Evolutionary conservation across 345 rosid species (phyloP), one percentile per base, ranked within the genome.

Genomic region (Physaria fendleri): DNA sequence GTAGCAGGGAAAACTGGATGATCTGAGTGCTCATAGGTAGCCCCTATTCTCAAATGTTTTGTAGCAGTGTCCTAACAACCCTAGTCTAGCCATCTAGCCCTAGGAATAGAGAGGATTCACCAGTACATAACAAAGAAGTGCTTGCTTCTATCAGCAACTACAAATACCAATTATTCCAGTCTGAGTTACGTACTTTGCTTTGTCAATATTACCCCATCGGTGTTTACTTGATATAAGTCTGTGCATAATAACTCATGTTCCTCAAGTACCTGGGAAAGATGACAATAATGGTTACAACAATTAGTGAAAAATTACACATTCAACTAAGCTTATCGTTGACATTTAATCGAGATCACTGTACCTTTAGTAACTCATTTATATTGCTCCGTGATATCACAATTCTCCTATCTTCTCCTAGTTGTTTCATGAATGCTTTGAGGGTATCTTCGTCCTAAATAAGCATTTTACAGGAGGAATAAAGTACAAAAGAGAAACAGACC

Each of bases 391-490:
- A 81, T 76, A 81, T 81, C 65, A 89, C 84, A 47, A 89, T 81
- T 74, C 64, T 87, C 76, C 90, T 80, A 71, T 93, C 99, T 57
- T 87, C 99, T 64, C 83, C 96, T 56, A 93, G 76, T 68, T 89
- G 99, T 77, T 93, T 87, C 66, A 85, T 81, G 72, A 93, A 93
- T 54, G 74, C 77, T 58, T 60, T 69, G 18, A 82, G 94, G 30
- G 56, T 59, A 63, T 85, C 87, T 65, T 90, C 97, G 65, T 93
- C 97, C 99, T 93, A 41, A 32, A 8, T 28, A 69, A 61, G 28
- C 27, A 30, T 46, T 40, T 42, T 48, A 28, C 57, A 66, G 58
- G 57, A 57, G 47, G 42, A 14, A 35, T 43, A 29, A 0, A 4
- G 15, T 27, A 42, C 68, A 41, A 63, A 29, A 41, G 52, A 29